A percentile compares a stretch with the other conserved stretches of the same genome.
phyloP scores from a whole-genome alignment of 495 filamentous ascomycete genomes.

The Tuber magnatum region DNA sequence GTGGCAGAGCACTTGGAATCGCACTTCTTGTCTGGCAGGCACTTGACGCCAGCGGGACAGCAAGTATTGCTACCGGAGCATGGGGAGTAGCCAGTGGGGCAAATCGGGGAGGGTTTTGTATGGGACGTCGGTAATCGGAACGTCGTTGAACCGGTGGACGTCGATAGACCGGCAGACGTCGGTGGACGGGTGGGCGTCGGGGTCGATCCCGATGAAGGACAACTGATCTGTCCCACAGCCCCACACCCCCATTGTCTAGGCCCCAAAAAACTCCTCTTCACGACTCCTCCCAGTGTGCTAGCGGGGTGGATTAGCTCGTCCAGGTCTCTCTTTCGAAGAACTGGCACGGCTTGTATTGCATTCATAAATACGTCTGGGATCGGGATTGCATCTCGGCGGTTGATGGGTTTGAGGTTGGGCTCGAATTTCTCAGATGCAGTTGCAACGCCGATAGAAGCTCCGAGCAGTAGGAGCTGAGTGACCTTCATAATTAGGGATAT shows the following conservation, averaged over 20 bases:
- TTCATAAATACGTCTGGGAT: background rate
- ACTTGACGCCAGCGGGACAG: background rate
- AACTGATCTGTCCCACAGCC: constrained; percentile 13
- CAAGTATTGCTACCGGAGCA: background rate
- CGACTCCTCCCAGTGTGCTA: background rate
- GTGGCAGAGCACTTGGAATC: background rate
- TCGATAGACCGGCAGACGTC: no score
- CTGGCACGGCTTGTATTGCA: background rate
- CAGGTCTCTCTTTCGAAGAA: background rate
- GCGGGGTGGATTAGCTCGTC: background rate
- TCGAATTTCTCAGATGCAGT: background rate
- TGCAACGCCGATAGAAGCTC: background rate
- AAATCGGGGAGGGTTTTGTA: background rate
- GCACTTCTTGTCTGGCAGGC: background rate
- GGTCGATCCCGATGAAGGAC: background rate
- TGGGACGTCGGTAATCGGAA: no score
- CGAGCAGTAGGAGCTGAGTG: background rate
- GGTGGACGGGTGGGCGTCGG: background rate
- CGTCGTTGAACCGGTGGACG: no score
- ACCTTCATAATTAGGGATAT: background rate
- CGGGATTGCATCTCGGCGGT: background rate
- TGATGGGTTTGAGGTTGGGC: background rate
- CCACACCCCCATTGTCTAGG: constrained; percentile 8
- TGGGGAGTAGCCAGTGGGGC: background rate
- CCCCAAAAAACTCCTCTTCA: background rate